Evolutionary conservation across 345 rosid genomes (phyloP).

Genomic region (Angophora floribunda): DNA sequence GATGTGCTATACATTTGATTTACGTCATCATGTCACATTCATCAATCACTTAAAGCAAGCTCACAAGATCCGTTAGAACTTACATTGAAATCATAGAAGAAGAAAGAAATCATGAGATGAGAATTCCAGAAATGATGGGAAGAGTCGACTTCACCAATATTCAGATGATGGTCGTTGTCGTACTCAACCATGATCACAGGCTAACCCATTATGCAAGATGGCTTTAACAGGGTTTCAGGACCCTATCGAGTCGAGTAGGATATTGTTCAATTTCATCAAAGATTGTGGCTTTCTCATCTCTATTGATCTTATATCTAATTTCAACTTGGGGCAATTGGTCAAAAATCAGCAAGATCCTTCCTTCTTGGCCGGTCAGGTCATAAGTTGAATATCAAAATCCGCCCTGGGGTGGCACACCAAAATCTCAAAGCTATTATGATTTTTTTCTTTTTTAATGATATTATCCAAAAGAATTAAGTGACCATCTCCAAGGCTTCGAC

Average conservation of each 20-base stretch:
- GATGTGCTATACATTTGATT: not conserved
- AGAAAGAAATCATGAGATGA: not conserved
- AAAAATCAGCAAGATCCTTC: not conserved
- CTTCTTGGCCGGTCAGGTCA: not conserved
- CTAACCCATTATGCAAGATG: not conserved
- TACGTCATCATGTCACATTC: rapidly evolving
- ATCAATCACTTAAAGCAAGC: not conserved
- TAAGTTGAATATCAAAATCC: no score
- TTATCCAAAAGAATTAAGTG: not conserved
- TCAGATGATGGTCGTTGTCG: rapidly evolving
- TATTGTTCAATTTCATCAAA: not conserved
- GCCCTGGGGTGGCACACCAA: not conserved
- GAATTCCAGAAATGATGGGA: not conserved
- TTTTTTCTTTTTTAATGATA: not conserved
- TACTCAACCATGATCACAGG: not conserved
- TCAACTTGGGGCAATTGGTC: not conserved
- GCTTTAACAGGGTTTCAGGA: not conserved
- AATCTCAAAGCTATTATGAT: not conserved
- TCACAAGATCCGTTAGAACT: rapidly evolving
- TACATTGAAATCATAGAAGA: not conserved
- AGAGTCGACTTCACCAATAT: not conserved
- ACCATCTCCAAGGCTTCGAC: not conserved
- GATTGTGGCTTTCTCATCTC: not conserved
- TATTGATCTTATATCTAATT: rapidly evolving
- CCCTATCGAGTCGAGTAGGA: not conserved